phyloP scores from a whole-genome alignment of 257 asterid genomes.

The Prunella vulgaris region DNA sequence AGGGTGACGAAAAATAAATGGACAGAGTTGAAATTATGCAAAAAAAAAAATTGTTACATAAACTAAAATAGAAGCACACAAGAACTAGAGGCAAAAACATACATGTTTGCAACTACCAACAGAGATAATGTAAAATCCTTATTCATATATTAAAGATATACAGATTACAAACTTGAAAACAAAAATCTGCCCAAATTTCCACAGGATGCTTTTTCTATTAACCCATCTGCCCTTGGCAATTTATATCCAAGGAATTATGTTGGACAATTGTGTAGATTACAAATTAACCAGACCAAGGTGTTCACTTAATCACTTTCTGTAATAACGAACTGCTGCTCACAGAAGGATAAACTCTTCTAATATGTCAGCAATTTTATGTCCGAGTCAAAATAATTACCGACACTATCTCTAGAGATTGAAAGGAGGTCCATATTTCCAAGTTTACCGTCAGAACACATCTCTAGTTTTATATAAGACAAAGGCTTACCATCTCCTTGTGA shows the following conservation, averaged over 20 bases:
- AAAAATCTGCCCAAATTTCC: background rate
- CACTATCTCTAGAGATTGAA: background rate
- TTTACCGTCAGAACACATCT: background rate
- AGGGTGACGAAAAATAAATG: conserved; percentile 11
- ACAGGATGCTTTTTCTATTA: background rate
- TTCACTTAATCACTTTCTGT: background rate
- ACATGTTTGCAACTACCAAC: background rate
- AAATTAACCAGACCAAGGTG: background rate
- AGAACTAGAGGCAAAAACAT: background rate
- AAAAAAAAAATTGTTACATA: background rate
- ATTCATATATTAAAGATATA: background rate
- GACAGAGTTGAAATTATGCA: background rate
- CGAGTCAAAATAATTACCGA: background rate
- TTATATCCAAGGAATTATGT: background rate
- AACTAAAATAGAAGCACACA: conserved; percentile 4
- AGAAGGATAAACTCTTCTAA: background rate
- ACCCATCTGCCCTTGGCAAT: background rate
- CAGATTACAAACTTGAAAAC: background rate
- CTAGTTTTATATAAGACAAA: conserved; percentile 6
- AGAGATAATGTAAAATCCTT: background rate
- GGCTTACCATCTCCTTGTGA: conserved; percentile 56
- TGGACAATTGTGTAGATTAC: background rate
- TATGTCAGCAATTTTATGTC: background rate
- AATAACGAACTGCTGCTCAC: background rate
- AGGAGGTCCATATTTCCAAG: background rate